Base-by-base conservation (phyloP, 768 basidiomycete genomes). In the Tylopilus vinaceipallidus region DNA sequence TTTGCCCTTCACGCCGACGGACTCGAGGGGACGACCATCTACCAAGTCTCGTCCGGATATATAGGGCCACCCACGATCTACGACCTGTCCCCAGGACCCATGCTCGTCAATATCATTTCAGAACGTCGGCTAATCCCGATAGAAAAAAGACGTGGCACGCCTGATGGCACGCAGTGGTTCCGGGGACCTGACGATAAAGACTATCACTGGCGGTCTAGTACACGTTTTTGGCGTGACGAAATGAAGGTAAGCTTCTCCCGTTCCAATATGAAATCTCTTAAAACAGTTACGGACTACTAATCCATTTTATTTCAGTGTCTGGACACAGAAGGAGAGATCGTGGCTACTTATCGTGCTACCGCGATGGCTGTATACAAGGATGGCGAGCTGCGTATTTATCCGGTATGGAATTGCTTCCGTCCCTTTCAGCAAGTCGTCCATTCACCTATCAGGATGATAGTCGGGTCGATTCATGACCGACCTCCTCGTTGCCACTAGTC, bases 271-370 rank as follows among this genome's bases (percentile, higher is more conserved):
- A 26, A 13, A 20, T 20, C 2, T 42, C n/a, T 32, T 47, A 23
- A 20, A 23, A 13, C 10, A n/a, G 10, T 53, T 14, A 42, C 26
- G 38, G 14, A 12, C 4, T 39, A 11, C 9, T 3, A 3, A 10
- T 1, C 30, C 6, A 13, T 11, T 24, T 34, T n/a, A n/a, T 20
- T 32, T 17, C 37, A 63, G 61, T 63, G 57, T 33, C 23, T 58
- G 42, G 45, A 61, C n/a, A 16, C 45, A 6, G 49, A 56, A 13
- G 56, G 53, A 16, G 51, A 50, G 10, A 37, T 66, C 42, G 45
- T 66, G 35, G 66, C 64, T n/a, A 61, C 58, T 19, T 68, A 66
- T 45, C 66, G 59, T 44, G 41, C 47, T 10, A 63, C 57, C 12
- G 29, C 54, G 9, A 52, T 66, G 50, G 60, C 64, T 8, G 11